Percentiles rank a stretch among this genome's conserved stretches.
Evolutionary conservation across 768 basidiomycete genomes (phyloP).

Genomic region (Boletus subparvulus): DNA sequence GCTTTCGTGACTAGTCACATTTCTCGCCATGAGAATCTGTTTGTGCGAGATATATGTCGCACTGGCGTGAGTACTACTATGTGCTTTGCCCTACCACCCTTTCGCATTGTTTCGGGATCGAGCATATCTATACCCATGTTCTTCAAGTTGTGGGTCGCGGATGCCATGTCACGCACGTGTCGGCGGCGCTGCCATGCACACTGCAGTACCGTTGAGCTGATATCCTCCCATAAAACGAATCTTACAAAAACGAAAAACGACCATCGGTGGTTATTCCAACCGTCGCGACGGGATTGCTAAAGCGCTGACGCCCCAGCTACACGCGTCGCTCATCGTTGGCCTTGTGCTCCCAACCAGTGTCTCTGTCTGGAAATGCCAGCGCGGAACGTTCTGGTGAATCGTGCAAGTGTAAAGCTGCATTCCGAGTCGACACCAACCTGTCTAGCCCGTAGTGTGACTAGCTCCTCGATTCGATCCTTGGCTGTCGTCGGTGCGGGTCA

Average conservation of each 20-base stretch:
- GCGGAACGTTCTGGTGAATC: not conserved
- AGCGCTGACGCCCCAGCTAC: not conserved
- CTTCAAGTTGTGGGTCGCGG: not conserved
- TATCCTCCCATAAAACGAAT: not conserved
- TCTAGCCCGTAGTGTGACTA: not conserved
- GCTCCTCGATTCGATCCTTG: not conserved
- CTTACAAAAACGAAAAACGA: not conserved
- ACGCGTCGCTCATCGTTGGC: not conserved
- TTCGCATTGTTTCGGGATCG: not conserved
- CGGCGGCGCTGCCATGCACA: not conserved
- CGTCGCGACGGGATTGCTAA: too few relatives aligned
- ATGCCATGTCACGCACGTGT: not conserved
- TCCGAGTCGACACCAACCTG: too few relatives aligned
- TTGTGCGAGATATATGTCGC: not conserved
- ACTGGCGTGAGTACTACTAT: not conserved
- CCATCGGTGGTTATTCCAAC: not conserved
- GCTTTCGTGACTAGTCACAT: not conserved
- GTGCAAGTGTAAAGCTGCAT: too few relatives aligned
- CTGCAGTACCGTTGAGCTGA: not conserved
- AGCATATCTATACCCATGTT: not conserved
- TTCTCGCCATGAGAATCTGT: not conserved
- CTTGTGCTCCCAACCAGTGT: too few relatives aligned
- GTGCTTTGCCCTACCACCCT: not conserved
- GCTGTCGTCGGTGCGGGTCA: not conserved
- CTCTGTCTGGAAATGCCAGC: not conserved